Evolutionary conservation across 345 rosid genomes (phyloP).

Genomic region (Lepidium sativum): DNA sequence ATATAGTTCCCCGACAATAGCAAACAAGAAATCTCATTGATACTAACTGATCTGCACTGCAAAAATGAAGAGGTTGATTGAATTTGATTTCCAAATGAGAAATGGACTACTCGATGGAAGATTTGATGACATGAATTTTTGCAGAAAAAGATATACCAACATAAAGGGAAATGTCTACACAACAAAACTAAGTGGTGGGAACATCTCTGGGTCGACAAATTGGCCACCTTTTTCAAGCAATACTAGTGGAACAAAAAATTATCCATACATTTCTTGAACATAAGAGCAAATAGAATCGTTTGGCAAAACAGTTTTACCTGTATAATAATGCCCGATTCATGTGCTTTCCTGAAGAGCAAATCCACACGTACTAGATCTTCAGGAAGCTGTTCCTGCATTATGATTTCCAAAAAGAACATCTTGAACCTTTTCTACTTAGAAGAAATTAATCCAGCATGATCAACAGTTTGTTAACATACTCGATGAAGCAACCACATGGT

Average conservation of each 20-base stretch:
- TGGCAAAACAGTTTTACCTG: constrained; percentile 39
- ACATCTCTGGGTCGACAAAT: background rate
- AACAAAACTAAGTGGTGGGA: background rate
- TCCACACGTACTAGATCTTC: constrained; percentile 79
- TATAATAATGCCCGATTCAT: constrained; percentile 64
- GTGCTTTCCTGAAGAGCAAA: constrained; percentile 63
- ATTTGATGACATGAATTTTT: constrained; percentile 5
- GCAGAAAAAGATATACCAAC: background rate
- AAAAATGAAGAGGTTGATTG: constrained; percentile 32
- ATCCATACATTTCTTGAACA: background rate
- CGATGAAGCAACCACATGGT: background rate
- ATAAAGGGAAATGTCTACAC: background rate
- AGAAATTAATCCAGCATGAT: background rate
- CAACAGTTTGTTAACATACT: background rate
- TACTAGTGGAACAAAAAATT: background rate
- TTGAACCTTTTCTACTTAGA: background rate
- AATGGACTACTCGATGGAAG: background rate
- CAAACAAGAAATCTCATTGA: constrained; percentile 56
- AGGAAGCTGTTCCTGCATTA: constrained; percentile 78
- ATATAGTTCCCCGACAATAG: constrained; percentile 74
- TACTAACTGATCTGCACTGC: constrained; percentile 86
- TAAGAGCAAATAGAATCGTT: background rate
- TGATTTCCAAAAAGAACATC: background rate
- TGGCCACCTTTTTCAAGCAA: background rate
- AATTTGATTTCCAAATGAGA: constrained; percentile 14